Base-by-base conservation (phyloP, 1,284 basidiomycete genomes). In the Malassezia restricta region DNA sequence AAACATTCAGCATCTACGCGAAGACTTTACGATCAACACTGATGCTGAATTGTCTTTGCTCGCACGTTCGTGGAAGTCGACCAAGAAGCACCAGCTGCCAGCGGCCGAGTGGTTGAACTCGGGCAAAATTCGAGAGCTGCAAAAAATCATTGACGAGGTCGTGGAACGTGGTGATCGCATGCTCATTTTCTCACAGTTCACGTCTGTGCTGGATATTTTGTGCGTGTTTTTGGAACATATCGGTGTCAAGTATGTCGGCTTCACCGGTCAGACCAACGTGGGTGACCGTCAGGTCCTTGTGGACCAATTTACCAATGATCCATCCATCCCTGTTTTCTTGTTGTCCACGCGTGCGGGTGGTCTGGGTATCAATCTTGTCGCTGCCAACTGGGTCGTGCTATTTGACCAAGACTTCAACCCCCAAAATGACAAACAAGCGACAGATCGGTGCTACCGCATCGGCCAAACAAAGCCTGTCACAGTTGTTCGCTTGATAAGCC, bases 371-470 rank as follows among this genome's bases (percentile, higher is more conserved):
- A 75, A 76, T 53, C 54, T 75, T 14, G 68, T 73, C 31, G 74
- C 87, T 82, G 89, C 45, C 87, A 73, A 86, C 90, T 68, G 62
- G 67, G 65, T 71, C 20, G 64, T 73, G 20, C 57, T 76, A 78
- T 96, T 92, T 72, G 94, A 99, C 73, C 91, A 95, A 73, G 94
- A 98, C 74, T 68, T 66, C 39, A 65, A 64, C 31, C 75, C 79
- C 30, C 79, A 80, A 65, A 80, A 80, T 62, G 92, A 96, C 76
- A 82, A 85, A 57, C 92, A 98, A 76, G 94, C 94, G 0, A 89
- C 92, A 51, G 94, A 99, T 74, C 83, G 94, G 33, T 90, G 90
- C 28, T 98, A 96, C 73, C 85, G 94, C n/a, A 95, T 99, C 63
- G 92, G 89, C 14, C 90, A 94, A 74, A 87, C 85, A 68, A 81